Conservation (phyloP, 441 rosid species). For the Pelargonium australe region DNA sequence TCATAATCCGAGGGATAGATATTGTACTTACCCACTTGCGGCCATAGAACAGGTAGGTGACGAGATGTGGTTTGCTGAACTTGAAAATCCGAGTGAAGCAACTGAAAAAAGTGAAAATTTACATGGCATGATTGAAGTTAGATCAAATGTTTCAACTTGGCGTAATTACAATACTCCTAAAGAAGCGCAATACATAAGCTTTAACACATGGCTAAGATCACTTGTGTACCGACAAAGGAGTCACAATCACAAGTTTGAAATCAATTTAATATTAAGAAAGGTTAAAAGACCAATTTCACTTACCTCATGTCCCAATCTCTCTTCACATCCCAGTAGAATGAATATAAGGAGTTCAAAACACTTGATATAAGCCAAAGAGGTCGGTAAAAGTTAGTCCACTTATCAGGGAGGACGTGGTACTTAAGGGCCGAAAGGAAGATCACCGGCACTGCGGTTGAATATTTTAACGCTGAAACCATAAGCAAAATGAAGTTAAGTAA, state of each 20-base stretch:
- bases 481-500: slow-evolving; percentile 24
- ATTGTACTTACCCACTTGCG: slow-evolving; percentile 72
- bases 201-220: background rate
- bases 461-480: slow-evolving; percentile 71
- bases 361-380: slow-evolving; percentile 89
- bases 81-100: slow-evolving; percentile 84
- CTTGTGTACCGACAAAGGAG: background rate
- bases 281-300: slow-evolving; percentile 14
- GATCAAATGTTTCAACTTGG: too few relatives aligned
- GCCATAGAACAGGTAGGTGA: slow-evolving; percentile 50
- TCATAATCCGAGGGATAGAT: background rate
- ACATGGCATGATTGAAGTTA: too few relatives aligned
- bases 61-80: slow-evolving; percentile 51
- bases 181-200: background rate
- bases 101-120: slow-evolving; percentile 31
- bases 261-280: slow-evolving; percentile 1
- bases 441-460: slow-evolving; percentile 88
- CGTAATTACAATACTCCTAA: too few relatives aligned
- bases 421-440: slow-evolving; percentile 95
- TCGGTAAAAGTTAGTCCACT: slow-evolving; percentile 69
- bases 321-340: slow-evolving; percentile 90
- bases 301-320: slow-evolving; percentile 98
- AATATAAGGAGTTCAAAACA: slow-evolving; percentile 71
- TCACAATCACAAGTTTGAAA: background rate
- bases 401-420: slow-evolving; percentile 64